Conservation (phyloP, 208 protist genomes). For the Tritrichomonas musculus region DNA sequence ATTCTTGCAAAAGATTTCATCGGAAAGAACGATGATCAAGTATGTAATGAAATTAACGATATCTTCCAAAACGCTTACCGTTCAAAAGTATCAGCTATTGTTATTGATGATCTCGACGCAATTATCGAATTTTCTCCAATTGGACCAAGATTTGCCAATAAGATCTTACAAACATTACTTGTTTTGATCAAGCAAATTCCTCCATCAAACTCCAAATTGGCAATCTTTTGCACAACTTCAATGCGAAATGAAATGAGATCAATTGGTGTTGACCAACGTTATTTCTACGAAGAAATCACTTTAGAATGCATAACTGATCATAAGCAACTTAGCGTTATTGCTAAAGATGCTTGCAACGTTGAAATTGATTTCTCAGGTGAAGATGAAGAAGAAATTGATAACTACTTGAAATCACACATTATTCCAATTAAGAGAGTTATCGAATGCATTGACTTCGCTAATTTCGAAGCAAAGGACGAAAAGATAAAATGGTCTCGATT, state of each 20-base stretch:
- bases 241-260: background rate
- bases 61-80: conserved; percentile 97
- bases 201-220: background rate
- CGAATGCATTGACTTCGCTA: background rate
- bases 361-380: background rate
- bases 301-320: background rate
- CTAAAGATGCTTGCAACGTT: background rate
- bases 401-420: background rate
- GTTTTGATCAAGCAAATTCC: background rate
- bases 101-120: conserved; percentile 93
- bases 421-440: conserved; percentile 12
- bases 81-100: conserved; percentile 80
- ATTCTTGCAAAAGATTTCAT: conserved; percentile 66
- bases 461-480: background rate
- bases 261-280: background rate
- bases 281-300: background rate
- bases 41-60: conserved; percentile 40
- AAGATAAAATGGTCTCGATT: background rate
- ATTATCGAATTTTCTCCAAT: conserved; percentile 79
- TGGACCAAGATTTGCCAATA: conserved; percentile 93
- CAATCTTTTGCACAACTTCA: background rate
- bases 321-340: background rate
- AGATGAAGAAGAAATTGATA: background rate
- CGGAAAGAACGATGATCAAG: background rate
- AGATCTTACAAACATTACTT: conserved; percentile 71